Percentiles rank a stretch among this genome's conserved stretches.
Conservation (phyloP, 1,139 yeast genomes). For the Suhomyces anneliseae region DNA sequence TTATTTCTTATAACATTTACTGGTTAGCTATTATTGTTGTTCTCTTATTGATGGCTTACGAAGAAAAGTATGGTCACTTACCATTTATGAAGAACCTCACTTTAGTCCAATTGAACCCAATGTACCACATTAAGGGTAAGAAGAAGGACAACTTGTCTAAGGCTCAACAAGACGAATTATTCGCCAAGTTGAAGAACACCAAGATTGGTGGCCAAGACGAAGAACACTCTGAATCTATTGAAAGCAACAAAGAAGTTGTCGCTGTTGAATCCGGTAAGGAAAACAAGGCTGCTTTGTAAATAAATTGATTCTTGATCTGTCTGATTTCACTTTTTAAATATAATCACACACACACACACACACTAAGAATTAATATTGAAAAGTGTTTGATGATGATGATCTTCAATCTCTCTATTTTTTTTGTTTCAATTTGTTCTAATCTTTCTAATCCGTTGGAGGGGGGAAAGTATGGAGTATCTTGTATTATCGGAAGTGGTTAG, state of each 20-base stretch:
- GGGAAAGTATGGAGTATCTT: slow-evolving; percentile 13
- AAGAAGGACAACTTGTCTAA: slow-evolving; percentile 22
- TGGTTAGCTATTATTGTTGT: slow-evolving; percentile 22
- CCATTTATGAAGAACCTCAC: slow-evolving; percentile 22
- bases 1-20: slow-evolving; percentile 26
- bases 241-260: slow-evolving; percentile 8
- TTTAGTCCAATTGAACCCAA: slow-evolving; percentile 23
- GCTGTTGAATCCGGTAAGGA: slow-evolving; percentile 8
- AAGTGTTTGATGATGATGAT: not conserved
- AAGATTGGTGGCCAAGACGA: slow-evolving; percentile 13
- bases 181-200: slow-evolving; percentile 19
- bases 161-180: slow-evolving; percentile 22
- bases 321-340: slow-evolving; percentile 4
- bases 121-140: slow-evolving; percentile 28
- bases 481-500: slow-evolving; percentile 3
- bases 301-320: not conserved
- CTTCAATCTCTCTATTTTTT: not conserved
- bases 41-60: slow-evolving; percentile 22
- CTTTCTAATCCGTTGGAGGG: slow-evolving; percentile 10
- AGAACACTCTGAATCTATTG: slow-evolving; percentile 9
- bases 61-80: slow-evolving; percentile 28
- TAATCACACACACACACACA: slow-evolving; percentile 13
- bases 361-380: not conserved
- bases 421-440: not conserved
- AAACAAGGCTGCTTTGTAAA: slow-evolving; percentile 1